These are phyloP conservation scores for Echria macrotheca DNA, from an alignment of 495 filamentous ascomycete species.

Conservation along the genomic window DNA sequence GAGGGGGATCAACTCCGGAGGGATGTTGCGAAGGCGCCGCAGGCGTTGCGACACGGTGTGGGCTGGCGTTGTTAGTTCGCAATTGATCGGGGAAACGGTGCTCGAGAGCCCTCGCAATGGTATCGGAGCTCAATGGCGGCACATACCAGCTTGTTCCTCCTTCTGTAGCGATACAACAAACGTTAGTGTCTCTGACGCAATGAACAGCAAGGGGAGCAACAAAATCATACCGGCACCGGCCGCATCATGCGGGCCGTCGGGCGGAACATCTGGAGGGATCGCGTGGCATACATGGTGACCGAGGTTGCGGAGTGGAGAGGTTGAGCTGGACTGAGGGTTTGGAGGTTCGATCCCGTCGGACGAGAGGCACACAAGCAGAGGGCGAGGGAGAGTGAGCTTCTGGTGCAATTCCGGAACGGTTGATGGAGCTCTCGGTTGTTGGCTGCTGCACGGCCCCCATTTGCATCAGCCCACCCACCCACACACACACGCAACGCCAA, in stretches of 20 bases:
- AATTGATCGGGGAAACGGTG: neutral
- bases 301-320: constrained; percentile 26
- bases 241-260: constrained; percentile 61
- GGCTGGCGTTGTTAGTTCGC: constrained; percentile 49
- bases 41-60: constrained; percentile 97
- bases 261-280: constrained; percentile 48
- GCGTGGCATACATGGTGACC: constrained; percentile 63
- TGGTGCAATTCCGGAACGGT: constrained; percentile 9
- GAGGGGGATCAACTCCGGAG: constrained; percentile 90
- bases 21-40: constrained; percentile 77
- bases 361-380: constrained; percentile 2
- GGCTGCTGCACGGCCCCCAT: constrained; percentile 7
- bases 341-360: constrained; percentile 4
- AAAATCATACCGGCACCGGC: constrained; percentile 70
- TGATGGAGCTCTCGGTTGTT: constrained; percentile 1
- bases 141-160: constrained; percentile 78
- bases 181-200: constrained; percentile 30
- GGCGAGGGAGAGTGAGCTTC: constrained; percentile 3
- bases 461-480: constrained; percentile 22
- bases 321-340: constrained; percentile 4
- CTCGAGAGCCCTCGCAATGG: neutral
- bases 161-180: constrained; percentile 49
- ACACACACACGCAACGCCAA: too few species aligned
- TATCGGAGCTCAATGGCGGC: constrained; percentile 24
- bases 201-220: constrained; percentile 1